A percentile compares a stretch with the other conserved stretches of the same genome.
These are phyloP conservation scores for Rhizoclosmatium globosum DNA, from an alignment of 192 early-diverging fungal genomes.

Conservation along the genomic window DNA sequence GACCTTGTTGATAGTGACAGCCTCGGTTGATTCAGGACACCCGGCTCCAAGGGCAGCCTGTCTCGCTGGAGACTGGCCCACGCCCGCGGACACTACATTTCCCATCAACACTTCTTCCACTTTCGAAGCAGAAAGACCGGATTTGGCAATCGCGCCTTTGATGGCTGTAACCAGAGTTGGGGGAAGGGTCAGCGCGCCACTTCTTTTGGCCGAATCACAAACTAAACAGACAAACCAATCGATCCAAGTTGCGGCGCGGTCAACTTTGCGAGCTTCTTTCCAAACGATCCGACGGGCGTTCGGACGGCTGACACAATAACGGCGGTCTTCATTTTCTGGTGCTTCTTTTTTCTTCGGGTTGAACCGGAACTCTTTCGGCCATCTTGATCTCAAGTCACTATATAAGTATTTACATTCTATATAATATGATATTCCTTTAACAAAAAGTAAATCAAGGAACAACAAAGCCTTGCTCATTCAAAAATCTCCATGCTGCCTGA, in stretches of 20 bases:
- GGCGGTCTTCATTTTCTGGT: slow-evolving; percentile 40
- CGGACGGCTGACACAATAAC: slow-evolving; percentile 80
- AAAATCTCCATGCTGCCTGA: neutral
- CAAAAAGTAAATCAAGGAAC: neutral
- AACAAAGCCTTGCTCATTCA: neutral
- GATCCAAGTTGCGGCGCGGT: slow-evolving; percentile 85
- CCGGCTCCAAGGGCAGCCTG: slow-evolving; percentile 89
- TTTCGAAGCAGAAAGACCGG: slow-evolving; percentile 68
- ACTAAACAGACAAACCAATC: slow-evolving; percentile 39
- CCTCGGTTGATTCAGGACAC: slow-evolving; percentile 81
- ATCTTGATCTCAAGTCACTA: too few species aligned
- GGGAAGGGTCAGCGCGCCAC: slow-evolving; percentile 10
- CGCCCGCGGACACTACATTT: slow-evolving; percentile 88
- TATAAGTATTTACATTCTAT: too few species aligned
- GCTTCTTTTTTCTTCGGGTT: neutral
- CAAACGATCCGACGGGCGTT: slow-evolving; percentile 93
- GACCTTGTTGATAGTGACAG: slow-evolving; percentile 98
- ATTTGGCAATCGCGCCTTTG: slow-evolving; percentile 81
- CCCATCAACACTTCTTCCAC: slow-evolving; percentile 97
- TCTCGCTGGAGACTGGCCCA: slow-evolving; percentile 93
- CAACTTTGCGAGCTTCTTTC: slow-evolving; percentile 84
- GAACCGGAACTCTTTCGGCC: too few species aligned
- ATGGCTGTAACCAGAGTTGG: slow-evolving; percentile 67
- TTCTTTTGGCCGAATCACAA: neutral
- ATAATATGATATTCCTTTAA: too few species aligned